Conservation (phyloP, 2,329 filamentous ascomycete species). For the Penicillium paneum region DNA sequence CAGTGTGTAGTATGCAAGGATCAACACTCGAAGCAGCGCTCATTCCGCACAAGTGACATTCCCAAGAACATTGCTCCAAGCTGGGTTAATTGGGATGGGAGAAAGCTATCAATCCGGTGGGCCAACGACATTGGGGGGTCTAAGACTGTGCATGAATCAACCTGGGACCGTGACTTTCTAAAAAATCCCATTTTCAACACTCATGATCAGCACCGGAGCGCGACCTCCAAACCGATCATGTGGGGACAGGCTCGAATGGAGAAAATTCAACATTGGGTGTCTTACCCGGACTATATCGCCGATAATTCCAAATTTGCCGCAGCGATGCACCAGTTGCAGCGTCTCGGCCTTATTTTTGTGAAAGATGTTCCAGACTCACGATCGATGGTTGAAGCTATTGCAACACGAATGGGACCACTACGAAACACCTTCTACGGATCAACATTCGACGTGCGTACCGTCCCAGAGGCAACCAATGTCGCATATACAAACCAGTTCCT, state of each 20-base stretch:
- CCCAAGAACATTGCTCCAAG: conserved; percentile 47
- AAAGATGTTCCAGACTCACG: conserved; percentile 68
- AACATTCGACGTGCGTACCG: conserved; percentile 84
- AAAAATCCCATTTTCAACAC: conserved; percentile 8
- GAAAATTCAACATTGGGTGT: conserved; percentile 51
- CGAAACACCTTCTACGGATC: conserved; percentile 87
- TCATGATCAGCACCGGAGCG: conserved; percentile 14
- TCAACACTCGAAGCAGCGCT: conserved; percentile 59
- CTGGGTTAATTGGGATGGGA: conserved; percentile 34
- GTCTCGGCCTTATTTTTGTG: conserved; percentile 73
- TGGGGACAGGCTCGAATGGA: conserved; percentile 46
- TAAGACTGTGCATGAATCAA: conserved; percentile 41
- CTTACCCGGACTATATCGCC: conserved; percentile 70
- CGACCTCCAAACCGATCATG: conserved; percentile 28
- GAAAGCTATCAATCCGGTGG: conserved; percentile 60
- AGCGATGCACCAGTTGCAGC: conserved; percentile 61
- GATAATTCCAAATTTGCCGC: conserved; percentile 56
- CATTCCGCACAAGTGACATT: conserved; percentile 64
- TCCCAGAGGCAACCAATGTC: conserved; percentile 82
- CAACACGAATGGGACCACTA: conserved; percentile 69
- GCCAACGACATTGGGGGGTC: conserved; percentile 52
- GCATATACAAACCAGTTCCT: conserved; percentile 82
- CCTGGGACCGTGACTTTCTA: conserved; percentile 23
- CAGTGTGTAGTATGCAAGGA: conserved; percentile 54
- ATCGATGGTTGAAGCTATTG: conserved; percentile 64